A percentile compares a stretch with the other conserved stretches of the same genome.
Evolutionary conservation across 257 asterid genomes (phyloP).

Genomic region (Solanum pimpinellifolium): DNA sequence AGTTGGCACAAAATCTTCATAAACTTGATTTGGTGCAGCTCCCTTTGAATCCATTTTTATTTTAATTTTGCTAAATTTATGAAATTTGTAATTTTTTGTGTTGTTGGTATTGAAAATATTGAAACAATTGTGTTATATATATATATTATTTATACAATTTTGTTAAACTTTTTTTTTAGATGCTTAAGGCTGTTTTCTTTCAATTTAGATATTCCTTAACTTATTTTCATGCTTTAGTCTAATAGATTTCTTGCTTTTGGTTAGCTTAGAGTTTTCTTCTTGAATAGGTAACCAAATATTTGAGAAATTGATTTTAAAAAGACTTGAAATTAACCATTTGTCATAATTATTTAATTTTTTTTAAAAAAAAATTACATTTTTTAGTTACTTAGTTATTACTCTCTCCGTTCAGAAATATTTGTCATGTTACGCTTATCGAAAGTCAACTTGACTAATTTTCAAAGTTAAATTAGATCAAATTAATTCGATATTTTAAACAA

Average conservation of each 20-base stretch:
- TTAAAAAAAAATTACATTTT: neutral
- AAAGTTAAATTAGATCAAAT: no score
- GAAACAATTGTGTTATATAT: neutral
- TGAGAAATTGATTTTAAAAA: neutral
- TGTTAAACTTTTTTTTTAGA: neutral
- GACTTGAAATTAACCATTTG: neutral
- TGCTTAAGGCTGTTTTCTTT: neutral
- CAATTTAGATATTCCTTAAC: neutral
- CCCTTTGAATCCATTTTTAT: neutral
- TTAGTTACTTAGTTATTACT: neutral
- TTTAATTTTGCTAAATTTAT: neutral
- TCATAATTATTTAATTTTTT: neutral
- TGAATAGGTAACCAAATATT: neutral
- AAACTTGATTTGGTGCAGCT: neutral
- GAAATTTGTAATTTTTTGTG: neutral
- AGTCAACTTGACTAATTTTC: no score
- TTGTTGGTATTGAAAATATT: neutral
- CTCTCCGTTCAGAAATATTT: no score
- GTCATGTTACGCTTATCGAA: no score
- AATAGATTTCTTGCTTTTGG: neutral
- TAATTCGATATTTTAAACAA: no score
- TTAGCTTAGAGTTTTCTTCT: neutral
- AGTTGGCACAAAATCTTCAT: neutral
- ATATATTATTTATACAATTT: neutral
- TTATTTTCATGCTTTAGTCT: neutral